These are phyloP conservation scores for Colletotrichum destructivum DNA, from an alignment of 2,329 filamentous ascomycete species.

Conservation along the genomic window DNA sequence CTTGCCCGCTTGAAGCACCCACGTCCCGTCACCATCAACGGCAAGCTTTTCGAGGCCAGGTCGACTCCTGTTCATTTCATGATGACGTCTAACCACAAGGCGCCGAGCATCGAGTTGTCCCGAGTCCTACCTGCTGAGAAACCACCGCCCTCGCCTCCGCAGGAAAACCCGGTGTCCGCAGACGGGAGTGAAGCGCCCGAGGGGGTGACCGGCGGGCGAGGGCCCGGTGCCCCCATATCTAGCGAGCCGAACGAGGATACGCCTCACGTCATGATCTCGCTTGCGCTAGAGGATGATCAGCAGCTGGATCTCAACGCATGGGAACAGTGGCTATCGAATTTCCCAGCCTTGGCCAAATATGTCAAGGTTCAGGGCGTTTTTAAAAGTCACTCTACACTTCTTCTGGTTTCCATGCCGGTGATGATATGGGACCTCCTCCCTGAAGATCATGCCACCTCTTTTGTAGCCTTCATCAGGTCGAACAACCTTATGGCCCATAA, in stretches of 20 bases:
- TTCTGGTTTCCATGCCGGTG: slow-evolving; percentile 71
- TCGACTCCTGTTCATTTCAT: slow-evolving; percentile 75
- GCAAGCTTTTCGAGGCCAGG: slow-evolving; percentile 70
- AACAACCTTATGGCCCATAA: slow-evolving; percentile 33
- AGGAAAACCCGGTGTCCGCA: slow-evolving; percentile 44
- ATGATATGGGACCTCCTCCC: slow-evolving; percentile 73
- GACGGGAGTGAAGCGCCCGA: slow-evolving; percentile 5
- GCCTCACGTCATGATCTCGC: slow-evolving; percentile 73
- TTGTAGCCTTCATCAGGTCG: slow-evolving; percentile 54
- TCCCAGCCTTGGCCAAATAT: slow-evolving; percentile 71
- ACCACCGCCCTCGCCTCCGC: slow-evolving; percentile 56
- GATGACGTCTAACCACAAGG: slow-evolving; percentile 74
- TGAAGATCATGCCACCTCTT: slow-evolving; percentile 70
- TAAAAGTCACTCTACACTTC: slow-evolving; percentile 72
- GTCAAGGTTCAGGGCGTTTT: slow-evolving; percentile 74
- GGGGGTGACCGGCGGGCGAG: slow-evolving; percentile 29
- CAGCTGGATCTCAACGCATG: slow-evolving; percentile 70
- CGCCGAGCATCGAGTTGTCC: slow-evolving; percentile 70
- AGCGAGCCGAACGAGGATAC: slow-evolving; percentile 68
- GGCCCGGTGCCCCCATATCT: slow-evolving; percentile 31
- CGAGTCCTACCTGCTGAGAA: slow-evolving; percentile 54
- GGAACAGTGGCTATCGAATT: slow-evolving; percentile 70
- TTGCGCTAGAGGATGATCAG: slow-evolving; percentile 72
- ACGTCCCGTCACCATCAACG: slow-evolving; percentile 70
- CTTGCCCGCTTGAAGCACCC: slow-evolving; percentile 74